phyloP scores from a whole-genome alignment of 306 rosid species.

The Rosa lucieae region DNA sequence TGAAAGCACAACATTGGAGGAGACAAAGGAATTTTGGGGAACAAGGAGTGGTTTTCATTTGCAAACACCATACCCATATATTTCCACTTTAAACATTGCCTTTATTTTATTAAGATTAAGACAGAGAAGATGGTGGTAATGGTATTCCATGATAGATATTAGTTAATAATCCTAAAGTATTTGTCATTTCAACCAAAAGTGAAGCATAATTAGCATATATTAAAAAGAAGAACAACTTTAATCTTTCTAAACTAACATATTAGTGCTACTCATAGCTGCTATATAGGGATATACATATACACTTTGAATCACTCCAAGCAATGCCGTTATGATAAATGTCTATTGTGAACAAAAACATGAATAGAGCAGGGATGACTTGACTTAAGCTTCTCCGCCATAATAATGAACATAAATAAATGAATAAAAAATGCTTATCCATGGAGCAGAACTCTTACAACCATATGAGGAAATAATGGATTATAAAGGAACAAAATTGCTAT shows the following conservation, averaged over 20 bases:
- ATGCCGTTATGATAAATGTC: not conserved
- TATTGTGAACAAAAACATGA: not conserved
- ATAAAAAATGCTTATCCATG: not conserved
- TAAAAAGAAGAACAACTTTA: not conserved
- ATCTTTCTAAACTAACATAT: constrained; percentile 1
- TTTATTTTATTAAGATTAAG: not conserved
- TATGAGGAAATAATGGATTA: not conserved
- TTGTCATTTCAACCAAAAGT: constrained; percentile 8
- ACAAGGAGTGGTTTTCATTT: constrained; percentile 23
- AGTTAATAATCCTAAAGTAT: not conserved
- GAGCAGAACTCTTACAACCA: not conserved
- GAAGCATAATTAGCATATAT: not conserved
- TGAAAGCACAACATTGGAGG: constrained; percentile 26
- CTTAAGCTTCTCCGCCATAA: not conserved
- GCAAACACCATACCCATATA: constrained; percentile 1
- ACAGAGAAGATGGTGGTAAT: not conserved
- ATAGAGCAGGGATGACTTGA: constrained; percentile 1
- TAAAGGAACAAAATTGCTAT: not conserved
- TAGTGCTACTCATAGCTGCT: not conserved
- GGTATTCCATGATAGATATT: not conserved
- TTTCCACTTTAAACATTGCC: not conserved
- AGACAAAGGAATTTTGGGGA: constrained; percentile 45
- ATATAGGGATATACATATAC: not conserved
- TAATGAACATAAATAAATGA: not conserved
- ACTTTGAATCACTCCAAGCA: constrained; percentile 1